Evolutionary conservation across 148 eudicot species (phyloP), one percentile per base, ranked within the genome.

Genomic region (Amaranthus palmeri): DNA sequence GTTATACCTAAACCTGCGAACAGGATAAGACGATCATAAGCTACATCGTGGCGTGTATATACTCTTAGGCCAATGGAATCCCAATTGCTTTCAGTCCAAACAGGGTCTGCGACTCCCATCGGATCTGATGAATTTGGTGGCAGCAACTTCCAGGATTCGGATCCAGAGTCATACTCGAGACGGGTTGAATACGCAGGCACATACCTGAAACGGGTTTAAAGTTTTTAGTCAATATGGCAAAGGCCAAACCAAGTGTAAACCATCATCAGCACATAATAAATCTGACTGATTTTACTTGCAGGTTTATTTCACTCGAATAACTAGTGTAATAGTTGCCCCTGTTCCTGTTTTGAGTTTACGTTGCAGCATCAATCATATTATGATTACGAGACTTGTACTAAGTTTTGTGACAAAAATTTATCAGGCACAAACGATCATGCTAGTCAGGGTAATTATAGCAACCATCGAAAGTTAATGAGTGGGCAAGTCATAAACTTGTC

Each of bases 51-150:
- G 65, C 68, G 76, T 9, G 86, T 78, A 82, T 89, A 95, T 25
- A 85, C 81, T 63, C 87, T 83, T 49, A 95, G 86, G 44, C 85
- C 75, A 49, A 91, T 80, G 3, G 69, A 66, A 71, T 80, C 86
- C 98, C 97, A 95, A 81, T 95, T 95, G 85, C 97, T 91, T 80
- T 93, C 98, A 1, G 97, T 87, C 98, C 98, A 93, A 57, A 93
- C 86, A 49, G 95, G 91, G 72, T 93, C 98, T 0, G 70, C 76
- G 61, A 68, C 51, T 18, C 88, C 87, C 91, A 88, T 85, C 41
- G 85, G 79, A 77, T 93, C 98, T 9, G 98, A 90, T 46, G 89
- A 57, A 70, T 84, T 87, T 40, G 71, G 74, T 11, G 93, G 85
- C 74, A 90, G 83, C 75, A 93, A 77, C 56, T 71, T 82, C 98